phyloP scores from a whole-genome alignment of 1,139 yeast species.

The Pichia sp. region DNA sequence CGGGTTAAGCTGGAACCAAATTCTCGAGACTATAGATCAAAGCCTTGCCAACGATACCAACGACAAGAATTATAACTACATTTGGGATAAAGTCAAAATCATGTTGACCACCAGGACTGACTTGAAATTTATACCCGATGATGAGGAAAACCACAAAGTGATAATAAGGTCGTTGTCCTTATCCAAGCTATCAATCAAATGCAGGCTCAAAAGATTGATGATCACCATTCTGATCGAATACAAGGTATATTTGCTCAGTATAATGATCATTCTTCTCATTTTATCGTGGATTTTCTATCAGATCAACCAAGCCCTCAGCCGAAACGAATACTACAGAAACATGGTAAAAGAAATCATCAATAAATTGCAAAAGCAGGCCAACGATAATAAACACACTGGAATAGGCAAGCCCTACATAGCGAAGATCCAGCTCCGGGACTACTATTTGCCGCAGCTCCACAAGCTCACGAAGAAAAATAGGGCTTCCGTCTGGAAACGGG shows the following conservation, averaged over 20 bases:
- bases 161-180: slow-evolving; percentile 71
- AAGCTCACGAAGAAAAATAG: slow-evolving; percentile 39
- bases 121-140: slow-evolving; percentile 15
- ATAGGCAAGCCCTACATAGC: slow-evolving; percentile 53
- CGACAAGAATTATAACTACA: slow-evolving; percentile 33
- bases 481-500: slow-evolving; percentile 58
- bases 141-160: slow-evolving; percentile 32
- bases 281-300: slow-evolving; percentile 30
- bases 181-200: slow-evolving; percentile 57
- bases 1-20: slow-evolving; percentile 23
- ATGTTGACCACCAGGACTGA: slow-evolving; percentile 35
- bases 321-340: slow-evolving; percentile 35
- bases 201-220: slow-evolving; percentile 55
- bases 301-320: slow-evolving; percentile 26
- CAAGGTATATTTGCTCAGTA: slow-evolving; percentile 36
- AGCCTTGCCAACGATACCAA: slow-evolving; percentile 20
- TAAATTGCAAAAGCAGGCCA: slow-evolving; percentile 41
- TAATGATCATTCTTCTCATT: slow-evolving; percentile 27
- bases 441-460: slow-evolving; percentile 41
- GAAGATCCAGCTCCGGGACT: slow-evolving; percentile 73
- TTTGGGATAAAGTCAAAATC: slow-evolving; percentile 25
- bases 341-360: slow-evolving; percentile 43
- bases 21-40: slow-evolving; percentile 22
- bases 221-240: slow-evolving; percentile 45
- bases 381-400: slow-evolving; percentile 33